A percentile compares a stretch with the other conserved stretches of the same genome.
These are phyloP conservation scores for Curvularia eragrostidis DNA, from an alignment of 2,329 filamentous ascomycete genomes.

Conservation along the genomic window DNA sequence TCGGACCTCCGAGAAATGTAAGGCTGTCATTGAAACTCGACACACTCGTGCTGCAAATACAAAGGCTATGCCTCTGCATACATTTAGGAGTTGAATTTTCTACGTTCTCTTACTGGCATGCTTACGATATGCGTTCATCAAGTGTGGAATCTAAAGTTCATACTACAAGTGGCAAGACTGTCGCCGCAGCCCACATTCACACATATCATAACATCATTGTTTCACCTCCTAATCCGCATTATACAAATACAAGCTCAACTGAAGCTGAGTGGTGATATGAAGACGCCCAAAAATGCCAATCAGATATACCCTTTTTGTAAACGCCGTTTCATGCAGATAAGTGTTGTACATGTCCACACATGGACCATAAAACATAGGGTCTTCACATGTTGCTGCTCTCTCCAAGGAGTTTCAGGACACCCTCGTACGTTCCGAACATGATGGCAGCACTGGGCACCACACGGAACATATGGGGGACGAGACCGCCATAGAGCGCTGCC, in stretches of 20 bases:
- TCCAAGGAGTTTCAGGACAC: constrained; percentile 57
- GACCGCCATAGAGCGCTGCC: constrained; percentile 83
- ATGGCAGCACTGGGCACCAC: constrained; percentile 93
- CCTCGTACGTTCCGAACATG: constrained; percentile 87
- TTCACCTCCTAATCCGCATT: constrained; percentile 4
- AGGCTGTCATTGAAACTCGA: background rate
- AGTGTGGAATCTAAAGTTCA: background rate
- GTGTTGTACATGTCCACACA: constrained; percentile 17
- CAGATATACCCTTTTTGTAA: constrained; percentile 4
- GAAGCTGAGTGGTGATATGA: constrained; percentile 15
- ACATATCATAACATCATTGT: constrained; percentile 10
- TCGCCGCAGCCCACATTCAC: background rate
- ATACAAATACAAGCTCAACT: constrained; percentile 15
- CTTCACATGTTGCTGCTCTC: constrained; percentile 51
- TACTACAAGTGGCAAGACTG: background rate
- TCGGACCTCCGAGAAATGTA: constrained; percentile 13
- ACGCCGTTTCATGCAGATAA: constrained; percentile 20
- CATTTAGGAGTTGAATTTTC: background rate
- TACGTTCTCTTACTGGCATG: no score
- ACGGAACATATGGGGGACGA: constrained; percentile 89
- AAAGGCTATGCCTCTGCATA: background rate
- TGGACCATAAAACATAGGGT: background rate
- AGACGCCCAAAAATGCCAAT: constrained; percentile 12
- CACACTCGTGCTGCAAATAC: background rate
- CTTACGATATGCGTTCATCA: background rate